A percentile compares a stretch with the other conserved stretches of the same genome.
These are phyloP conservation scores for Cutaneotrichosporon sp. DNA, from an alignment of 1,284 basidiomycete species.

Conservation along the genomic window DNA sequence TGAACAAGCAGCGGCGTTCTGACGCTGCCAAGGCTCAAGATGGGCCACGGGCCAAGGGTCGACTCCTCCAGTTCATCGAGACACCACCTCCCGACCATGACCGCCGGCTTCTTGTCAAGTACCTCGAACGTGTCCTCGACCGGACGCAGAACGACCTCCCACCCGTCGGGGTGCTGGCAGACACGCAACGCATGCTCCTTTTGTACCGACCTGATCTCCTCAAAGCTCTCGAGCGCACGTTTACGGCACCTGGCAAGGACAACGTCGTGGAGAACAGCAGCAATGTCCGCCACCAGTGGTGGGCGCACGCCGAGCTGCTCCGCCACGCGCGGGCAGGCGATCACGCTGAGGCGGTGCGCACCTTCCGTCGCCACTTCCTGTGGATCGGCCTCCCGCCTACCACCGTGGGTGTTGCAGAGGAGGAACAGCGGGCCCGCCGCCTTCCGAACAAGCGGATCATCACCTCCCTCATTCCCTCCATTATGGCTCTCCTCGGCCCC, in stretches of 20 bases:
- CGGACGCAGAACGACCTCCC: slow-evolving; percentile 8
- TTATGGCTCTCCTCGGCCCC: slow-evolving; percentile 26
- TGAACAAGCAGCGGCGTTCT: slow-evolving; percentile 3
- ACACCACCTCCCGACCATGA: background rate
- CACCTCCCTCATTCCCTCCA: slow-evolving; percentile 32
- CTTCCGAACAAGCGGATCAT: slow-evolving; percentile 30
- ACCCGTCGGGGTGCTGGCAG: slow-evolving; percentile 18
- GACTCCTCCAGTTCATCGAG: background rate
- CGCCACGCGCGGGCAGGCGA: slow-evolving; percentile 21
- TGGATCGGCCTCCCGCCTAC: slow-evolving; percentile 39
- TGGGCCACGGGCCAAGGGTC: background rate
- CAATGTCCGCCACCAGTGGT: slow-evolving; percentile 21
- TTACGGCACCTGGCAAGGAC: slow-evolving; percentile 6
- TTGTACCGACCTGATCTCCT: slow-evolving; percentile 15
- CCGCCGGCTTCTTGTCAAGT: background rate
- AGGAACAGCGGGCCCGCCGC: slow-evolving; percentile 10
- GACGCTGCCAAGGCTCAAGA: background rate
- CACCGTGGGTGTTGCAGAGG: background rate
- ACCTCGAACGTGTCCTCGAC: slow-evolving; percentile 7
- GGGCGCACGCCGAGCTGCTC: slow-evolving; percentile 39
- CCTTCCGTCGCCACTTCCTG: slow-evolving; percentile 31
- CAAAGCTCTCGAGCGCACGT: slow-evolving; percentile 19
- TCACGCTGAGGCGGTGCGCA: slow-evolving; percentile 27
- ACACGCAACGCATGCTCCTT: slow-evolving; percentile 22
- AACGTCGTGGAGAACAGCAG: slow-evolving; percentile 1